Evolutionary conservation across 805 yeast genomes (phyloP).

Genomic region (Yamadazyma akitaensis): DNA sequence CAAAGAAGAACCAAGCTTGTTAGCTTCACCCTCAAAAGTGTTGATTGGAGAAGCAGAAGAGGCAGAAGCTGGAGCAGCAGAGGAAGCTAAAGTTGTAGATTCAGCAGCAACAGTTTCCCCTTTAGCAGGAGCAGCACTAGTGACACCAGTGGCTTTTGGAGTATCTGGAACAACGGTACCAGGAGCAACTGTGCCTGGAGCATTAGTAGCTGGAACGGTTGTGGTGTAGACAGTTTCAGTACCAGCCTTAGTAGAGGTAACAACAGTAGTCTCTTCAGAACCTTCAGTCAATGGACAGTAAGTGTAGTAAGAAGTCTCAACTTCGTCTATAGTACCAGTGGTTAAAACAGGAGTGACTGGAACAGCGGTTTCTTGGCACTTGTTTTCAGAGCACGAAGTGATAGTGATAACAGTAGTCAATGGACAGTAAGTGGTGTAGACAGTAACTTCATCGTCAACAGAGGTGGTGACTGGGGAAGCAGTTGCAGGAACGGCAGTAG

Average conservation of each 20-base stretch:
- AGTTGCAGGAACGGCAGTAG: conserved; percentile 29
- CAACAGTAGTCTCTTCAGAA: conserved; percentile 13
- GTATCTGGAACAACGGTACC: conserved; percentile 15
- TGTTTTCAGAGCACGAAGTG: conserved; percentile 33
- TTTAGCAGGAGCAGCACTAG: conserved; percentile 2
- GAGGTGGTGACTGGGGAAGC: conserved; percentile 18
- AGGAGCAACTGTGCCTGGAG: conserved; percentile 7
- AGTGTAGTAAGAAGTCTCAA: conserved; percentile 32
- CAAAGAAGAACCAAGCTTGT: conserved; percentile 20
- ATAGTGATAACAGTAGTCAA: conserved; percentile 29
- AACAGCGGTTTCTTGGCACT: conserved; percentile 26
- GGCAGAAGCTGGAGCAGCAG: conserved; percentile 11
- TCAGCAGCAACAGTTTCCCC: conserved; percentile 9
- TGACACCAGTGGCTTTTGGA: too few species aligned
- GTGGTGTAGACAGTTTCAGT: conserved; percentile 12
- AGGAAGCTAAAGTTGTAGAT: conserved; percentile 11
- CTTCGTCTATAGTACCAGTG: conserved; percentile 24
- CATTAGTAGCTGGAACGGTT: conserved; percentile 17
- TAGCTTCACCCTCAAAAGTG: conserved; percentile 26
- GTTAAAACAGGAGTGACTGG: conserved; percentile 28
- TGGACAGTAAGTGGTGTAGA: conserved; percentile 17
- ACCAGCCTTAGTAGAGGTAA: conserved; percentile 14
- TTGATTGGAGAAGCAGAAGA: conserved; percentile 15
- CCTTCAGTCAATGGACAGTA: conserved; percentile 33
- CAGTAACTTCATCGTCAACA: conserved; percentile 14